Base-by-base conservation (phyloP, 306 rosid genomes). In the Morella rubra region DNA sequence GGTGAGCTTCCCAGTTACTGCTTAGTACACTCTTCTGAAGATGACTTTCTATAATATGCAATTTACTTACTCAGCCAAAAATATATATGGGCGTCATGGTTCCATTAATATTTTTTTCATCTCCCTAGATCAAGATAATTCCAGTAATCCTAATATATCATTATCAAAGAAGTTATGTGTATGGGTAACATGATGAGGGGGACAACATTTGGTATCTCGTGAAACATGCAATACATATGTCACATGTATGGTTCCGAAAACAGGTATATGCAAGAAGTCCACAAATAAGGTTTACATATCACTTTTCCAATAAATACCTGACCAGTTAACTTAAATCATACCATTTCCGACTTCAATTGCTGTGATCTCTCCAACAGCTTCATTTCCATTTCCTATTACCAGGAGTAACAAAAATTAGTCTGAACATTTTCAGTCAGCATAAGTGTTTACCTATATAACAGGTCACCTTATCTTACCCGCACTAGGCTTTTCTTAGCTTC, bases 401-500 rank as follows among this genome's bases (percentile, higher is more conserved):
- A 84, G 87, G 60, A 32, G 77, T 68, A 81, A 73, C 18, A 44
- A n/a, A 76, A 70, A 68, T 44, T 76, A 71, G 68, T 54, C 42
- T 69, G 47, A 58, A 76, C 61, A 55, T 79, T 47, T 18, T 54
- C 16, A 76, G 69, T 55, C 60, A 32, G 56, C 55, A 73, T 46
- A 71, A 77, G 50, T 1, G 13, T 40, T 45, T 50, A 72, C 69
- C 54, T 41, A 41, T 50, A 76, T 53, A 44, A 40, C 52, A 6
- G 51, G 70, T 55, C 6, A 73, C 44, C 44, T 52, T 56, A 59
- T 45, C 89, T 76, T 81, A 92, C 99, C 86, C 76, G 93, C 79
- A 92, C 88, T 85, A 87, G 85, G 84, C 76, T 87, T 84, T 86
- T 95, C 88, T 95, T 95, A 71, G 97, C 93, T 84, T 92, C 97